Evolutionary conservation across 345 rosid species (phyloP).

Genomic region (Draba incana): DNA sequence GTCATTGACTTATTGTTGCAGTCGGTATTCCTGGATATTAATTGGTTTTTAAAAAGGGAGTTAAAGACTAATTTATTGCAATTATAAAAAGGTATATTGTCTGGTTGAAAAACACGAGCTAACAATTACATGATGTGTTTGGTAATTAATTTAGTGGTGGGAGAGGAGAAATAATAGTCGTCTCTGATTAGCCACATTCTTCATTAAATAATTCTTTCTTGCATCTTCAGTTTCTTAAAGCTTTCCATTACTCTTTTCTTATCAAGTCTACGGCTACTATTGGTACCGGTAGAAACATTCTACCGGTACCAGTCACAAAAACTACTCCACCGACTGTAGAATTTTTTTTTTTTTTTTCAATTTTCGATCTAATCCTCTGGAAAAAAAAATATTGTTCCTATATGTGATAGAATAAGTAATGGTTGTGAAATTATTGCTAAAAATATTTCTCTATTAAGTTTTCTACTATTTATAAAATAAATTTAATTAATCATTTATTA

Average conservation of each 20-base stretch:
- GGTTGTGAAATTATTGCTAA: too few relatives aligned
- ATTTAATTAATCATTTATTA: too few relatives aligned
- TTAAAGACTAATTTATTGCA: conserved; percentile 22
- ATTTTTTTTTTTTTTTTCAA: too few relatives aligned
- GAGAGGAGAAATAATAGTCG: conserved; percentile 30
- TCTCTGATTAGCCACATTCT: conserved; percentile 36
- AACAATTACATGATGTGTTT: conserved; percentile 30
- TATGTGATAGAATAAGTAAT: too few relatives aligned
- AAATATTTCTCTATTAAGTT: too few relatives aligned
- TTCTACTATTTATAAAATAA: too few relatives aligned
- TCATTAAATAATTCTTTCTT: neutral
- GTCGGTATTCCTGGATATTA: conserved; percentile 7
- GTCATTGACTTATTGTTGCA: conserved; percentile 27
- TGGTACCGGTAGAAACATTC: too few relatives aligned
- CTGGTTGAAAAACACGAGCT: conserved; percentile 41
- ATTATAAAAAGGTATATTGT: conserved; percentile 29
- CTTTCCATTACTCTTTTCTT: conserved; percentile 1
- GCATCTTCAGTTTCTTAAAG: conserved; percentile 17
- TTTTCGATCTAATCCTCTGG: too few relatives aligned
- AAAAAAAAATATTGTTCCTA: too few relatives aligned
- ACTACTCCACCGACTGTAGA: too few relatives aligned
- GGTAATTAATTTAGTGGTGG: conserved; percentile 28
- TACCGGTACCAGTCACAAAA: too few relatives aligned
- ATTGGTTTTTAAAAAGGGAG: neutral
- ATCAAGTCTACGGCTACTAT: too few relatives aligned